Evolutionary conservation across 2,329 filamentous ascomycete species (phyloP).

Genomic region (Celoporthe dispersa): DNA sequence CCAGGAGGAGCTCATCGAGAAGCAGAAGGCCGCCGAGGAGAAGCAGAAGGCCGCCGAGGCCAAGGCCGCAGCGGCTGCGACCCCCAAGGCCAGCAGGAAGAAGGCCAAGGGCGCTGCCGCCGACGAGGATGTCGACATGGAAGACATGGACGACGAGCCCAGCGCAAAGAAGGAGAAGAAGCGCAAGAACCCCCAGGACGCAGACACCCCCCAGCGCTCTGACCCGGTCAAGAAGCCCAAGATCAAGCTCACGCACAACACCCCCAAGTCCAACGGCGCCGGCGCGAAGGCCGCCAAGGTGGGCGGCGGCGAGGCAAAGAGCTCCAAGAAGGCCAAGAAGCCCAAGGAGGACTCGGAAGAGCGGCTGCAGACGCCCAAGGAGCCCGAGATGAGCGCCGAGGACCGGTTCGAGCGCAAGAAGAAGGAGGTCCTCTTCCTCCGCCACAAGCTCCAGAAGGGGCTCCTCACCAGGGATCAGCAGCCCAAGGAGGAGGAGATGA

Average conservation of each 20-base stretch:
- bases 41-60: constrained; percentile 57
- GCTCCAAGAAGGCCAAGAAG: constrained; percentile 54
- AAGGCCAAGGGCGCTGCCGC: constrained; percentile 43
- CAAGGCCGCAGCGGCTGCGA: constrained; percentile 47
- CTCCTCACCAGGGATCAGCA: constrained; percentile 83
- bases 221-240: constrained; percentile 71
- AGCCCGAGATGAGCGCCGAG: constrained; percentile 61
- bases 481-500: constrained; percentile 87
- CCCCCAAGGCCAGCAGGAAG: constrained; percentile 51
- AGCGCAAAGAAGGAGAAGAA: constrained; percentile 64
- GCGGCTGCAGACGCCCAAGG: constrained; percentile 51
- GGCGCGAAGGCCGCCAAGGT: constrained; percentile 59
- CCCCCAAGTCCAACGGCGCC: constrained; percentile 72
- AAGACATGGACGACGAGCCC: constrained; percentile 54
- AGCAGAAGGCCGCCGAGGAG: constrained; percentile 56
- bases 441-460: constrained; percentile 93
- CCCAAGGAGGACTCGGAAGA: constrained; percentile 59
- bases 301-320: constrained; percentile 57
- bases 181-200: constrained; percentile 79
- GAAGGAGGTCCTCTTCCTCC: constrained; percentile 86
- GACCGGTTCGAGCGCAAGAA: constrained; percentile 65
- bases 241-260: constrained; percentile 68
- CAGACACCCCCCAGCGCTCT: constrained; percentile 64
- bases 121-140: constrained; percentile 41
- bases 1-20: constrained; percentile 66